Percentiles rank a stretch among this genome's conserved stretches.
Evolutionary conservation across 2,329 filamentous ascomycete genomes (phyloP).

Genomic region (Lecanicillium sp.): DNA sequence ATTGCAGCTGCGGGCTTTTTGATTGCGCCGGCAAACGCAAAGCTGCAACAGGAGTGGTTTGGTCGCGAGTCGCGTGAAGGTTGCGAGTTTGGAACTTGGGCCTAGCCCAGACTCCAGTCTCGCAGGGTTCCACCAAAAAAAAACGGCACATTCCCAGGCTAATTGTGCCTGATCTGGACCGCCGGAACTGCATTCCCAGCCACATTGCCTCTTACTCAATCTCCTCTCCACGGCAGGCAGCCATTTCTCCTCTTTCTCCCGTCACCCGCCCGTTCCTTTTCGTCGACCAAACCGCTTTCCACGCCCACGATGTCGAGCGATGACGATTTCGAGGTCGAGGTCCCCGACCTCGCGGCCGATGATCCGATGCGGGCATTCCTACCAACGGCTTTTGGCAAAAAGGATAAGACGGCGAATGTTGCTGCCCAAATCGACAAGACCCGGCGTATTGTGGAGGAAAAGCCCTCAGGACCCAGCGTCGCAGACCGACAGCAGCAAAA

Average conservation of each 20-base stretch:
- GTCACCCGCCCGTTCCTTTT: no score
- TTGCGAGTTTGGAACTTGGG: not conserved
- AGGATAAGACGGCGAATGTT: slow-evolving; percentile 65
- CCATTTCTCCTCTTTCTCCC: not conserved
- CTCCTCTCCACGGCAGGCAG: not conserved
- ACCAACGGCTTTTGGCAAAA: slow-evolving; percentile 80
- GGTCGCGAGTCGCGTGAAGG: not conserved
- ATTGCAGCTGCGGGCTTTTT: slow-evolving; percentile 1
- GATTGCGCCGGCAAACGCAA: not conserved
- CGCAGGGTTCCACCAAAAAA: slow-evolving; percentile 8
- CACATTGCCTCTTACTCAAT: not conserved
- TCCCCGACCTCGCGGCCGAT: slow-evolving; percentile 49
- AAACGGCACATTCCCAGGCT: slow-evolving; percentile 6
- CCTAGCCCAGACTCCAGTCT: not conserved
- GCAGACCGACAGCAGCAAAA: no score
- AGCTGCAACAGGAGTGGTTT: not conserved
- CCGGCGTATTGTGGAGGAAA: slow-evolving; percentile 46
- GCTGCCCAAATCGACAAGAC: slow-evolving; percentile 75
- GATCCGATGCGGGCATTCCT: slow-evolving; percentile 72
- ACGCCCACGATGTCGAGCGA: slow-evolving; percentile 49
- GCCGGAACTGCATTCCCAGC: not conserved
- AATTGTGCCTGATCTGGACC: slow-evolving; percentile 1
- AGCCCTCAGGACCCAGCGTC: not conserved
- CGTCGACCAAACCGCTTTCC: not conserved
- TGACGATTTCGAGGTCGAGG: slow-evolving; percentile 53